Conservation (phyloP, 164 flowering plant genomes). For the Dillenia suffruticosa region DNA sequence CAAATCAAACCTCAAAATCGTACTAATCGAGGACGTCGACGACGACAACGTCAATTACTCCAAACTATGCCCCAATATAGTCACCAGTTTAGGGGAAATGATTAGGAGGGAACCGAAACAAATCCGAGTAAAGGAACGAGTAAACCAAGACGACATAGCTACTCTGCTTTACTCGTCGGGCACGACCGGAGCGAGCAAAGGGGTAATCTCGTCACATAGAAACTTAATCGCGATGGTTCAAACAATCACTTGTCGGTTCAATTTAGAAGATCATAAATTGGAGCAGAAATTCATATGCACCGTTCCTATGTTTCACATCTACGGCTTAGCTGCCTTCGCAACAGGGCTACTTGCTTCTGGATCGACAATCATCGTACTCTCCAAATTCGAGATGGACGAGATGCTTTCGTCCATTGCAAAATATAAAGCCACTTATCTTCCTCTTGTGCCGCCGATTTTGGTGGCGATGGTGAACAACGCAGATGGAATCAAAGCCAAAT, state of each 20-base stretch:
- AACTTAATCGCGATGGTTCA: slow-evolving; percentile 74
- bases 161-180: slow-evolving; percentile 88
- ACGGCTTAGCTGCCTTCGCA: slow-evolving; percentile 68
- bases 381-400: slow-evolving; percentile 53
- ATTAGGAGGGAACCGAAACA: slow-evolving; percentile 29
- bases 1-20: slow-evolving; percentile 42
- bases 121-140: slow-evolving; percentile 32
- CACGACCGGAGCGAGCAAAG: slow-evolving; percentile 93
- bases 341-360: slow-evolving; percentile 50
- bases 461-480: slow-evolving; percentile 46
- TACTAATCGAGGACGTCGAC: slow-evolving; percentile 34
- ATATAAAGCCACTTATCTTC: slow-evolving; percentile 44
- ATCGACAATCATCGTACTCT: slow-evolving; percentile 47
- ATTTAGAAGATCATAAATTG: slow-evolving; percentile 14
- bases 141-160: slow-evolving; percentile 68
- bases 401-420: slow-evolving; percentile 42
- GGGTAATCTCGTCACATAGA: slow-evolving; percentile 70
- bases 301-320: slow-evolving; percentile 94
- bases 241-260: slow-evolving; percentile 34
- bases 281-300: slow-evolving; percentile 57
- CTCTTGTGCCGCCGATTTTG: slow-evolving; percentile 64
- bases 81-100: slow-evolving; percentile 27
- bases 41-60: not conserved
- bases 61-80: slow-evolving; percentile 22
- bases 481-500: slow-evolving; percentile 30